Conservation (phyloP, 139 green algal species). For the Chlorella sorokiniana region DNA sequence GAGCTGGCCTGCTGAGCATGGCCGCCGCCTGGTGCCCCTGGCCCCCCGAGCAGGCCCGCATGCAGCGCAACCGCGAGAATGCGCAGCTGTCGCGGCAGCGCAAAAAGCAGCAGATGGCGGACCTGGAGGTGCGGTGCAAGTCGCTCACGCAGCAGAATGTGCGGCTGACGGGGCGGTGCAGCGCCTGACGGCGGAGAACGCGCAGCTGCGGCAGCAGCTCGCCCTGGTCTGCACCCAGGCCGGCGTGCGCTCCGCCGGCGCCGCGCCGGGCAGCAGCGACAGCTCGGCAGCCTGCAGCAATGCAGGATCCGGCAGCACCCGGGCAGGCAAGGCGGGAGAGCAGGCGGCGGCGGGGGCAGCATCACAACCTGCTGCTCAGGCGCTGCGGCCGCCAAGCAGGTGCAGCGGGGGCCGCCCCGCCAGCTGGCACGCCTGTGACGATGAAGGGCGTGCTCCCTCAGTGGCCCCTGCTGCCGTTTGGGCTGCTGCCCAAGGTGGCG, state of each 20-base stretch:
- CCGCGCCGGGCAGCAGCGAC: background rate
- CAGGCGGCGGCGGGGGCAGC: background rate
- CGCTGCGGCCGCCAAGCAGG: background rate
- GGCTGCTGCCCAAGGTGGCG: background rate
- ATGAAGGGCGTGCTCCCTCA: background rate
- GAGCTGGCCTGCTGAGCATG: too few relatives aligned
- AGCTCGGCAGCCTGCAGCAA: background rate
- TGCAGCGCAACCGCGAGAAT: conserved; percentile 74
- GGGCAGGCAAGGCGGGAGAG: background rate
- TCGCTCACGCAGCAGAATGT: conserved; percentile 50
- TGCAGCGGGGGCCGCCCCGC: background rate
- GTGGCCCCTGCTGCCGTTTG: conserved; percentile 16
- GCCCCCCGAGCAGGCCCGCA: conserved; percentile 38
- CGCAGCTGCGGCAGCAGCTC: conserved; percentile 59
- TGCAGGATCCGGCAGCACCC: background rate
- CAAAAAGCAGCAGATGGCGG: conserved; percentile 72
- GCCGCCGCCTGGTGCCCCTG: background rate
- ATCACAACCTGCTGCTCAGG: background rate
- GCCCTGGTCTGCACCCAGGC: conserved; percentile 35
- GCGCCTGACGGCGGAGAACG: conserved; percentile 67
- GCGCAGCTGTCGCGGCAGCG: conserved; percentile 71
- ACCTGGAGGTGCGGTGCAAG: conserved; percentile 54
- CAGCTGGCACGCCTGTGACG: too few relatives aligned
- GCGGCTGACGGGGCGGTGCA: conserved; percentile 56
- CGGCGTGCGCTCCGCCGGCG: background rate